Percentiles rank a stretch among this genome's conserved stretches.
phyloP scores from a whole-genome alignment of 768 basidiomycete species.

The Austroboletus festivus region DNA sequence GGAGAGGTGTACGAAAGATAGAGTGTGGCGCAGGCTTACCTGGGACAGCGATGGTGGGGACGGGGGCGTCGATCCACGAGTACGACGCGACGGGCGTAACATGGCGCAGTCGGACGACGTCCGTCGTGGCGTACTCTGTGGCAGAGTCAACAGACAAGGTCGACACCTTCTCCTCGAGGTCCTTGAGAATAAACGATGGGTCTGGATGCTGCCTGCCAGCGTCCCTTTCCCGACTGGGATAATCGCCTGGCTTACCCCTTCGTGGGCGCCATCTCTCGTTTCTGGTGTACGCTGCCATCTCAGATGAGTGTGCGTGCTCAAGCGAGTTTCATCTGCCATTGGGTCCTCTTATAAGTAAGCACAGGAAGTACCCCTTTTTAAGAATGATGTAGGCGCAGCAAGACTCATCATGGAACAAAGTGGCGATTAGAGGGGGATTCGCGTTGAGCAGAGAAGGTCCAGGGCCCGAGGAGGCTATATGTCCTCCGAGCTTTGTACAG shows the following conservation, averaged over 20 bases:
- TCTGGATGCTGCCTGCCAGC: too few species aligned
- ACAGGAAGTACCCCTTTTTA: slow-evolving; percentile 1
- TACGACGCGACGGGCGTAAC: slow-evolving; percentile 49
- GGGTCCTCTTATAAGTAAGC: slow-evolving; percentile 1
- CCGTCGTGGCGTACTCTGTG: not conserved
- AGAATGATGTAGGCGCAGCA: not conserved
- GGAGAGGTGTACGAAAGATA: not conserved
- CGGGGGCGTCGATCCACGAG: slow-evolving; percentile 44
- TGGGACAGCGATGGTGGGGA: slow-evolving; percentile 52
- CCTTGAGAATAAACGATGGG: slow-evolving; percentile 19
- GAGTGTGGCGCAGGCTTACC: slow-evolving; percentile 25
- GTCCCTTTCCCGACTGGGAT: not conserved
- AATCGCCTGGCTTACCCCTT: slow-evolving; percentile 11
- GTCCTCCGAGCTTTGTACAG: not conserved
- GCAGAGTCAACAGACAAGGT: slow-evolving; percentile 17
- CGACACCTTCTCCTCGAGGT: slow-evolving; percentile 17
- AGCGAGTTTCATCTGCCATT: not conserved
- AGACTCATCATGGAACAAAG: too few species aligned
- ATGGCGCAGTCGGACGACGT: slow-evolving; percentile 35
- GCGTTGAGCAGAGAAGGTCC: too few species aligned
- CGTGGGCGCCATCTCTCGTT: slow-evolving; percentile 9
- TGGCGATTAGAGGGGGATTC: too few species aligned
- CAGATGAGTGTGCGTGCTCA: not conserved
- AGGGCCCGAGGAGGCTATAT: not conserved
- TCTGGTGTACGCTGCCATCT: slow-evolving; percentile 19